phyloP scores from a whole-genome alignment of 2,329 filamentous ascomycete genomes.

The Penicillium digitatum region DNA sequence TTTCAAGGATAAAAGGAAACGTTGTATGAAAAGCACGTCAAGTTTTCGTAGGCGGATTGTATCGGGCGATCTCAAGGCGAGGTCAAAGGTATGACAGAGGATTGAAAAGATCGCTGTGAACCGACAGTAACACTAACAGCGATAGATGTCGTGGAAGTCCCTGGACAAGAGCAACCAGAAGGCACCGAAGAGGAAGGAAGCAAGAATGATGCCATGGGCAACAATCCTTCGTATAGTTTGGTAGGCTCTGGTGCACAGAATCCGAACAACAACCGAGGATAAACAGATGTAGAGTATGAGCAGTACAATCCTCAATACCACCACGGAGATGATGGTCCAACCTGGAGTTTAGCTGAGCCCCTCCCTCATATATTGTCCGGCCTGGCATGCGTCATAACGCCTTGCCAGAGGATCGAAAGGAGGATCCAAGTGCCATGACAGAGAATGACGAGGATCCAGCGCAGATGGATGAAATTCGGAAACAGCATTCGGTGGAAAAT shows the following conservation, averaged over 20 bases:
- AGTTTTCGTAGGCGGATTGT: background rate
- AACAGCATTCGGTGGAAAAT: background rate
- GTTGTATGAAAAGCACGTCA: background rate
- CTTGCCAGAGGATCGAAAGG: conserved; percentile 13
- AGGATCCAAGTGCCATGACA: conserved; percentile 3
- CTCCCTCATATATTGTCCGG: conserved; percentile 49
- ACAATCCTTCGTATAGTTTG: conserved; percentile 12
- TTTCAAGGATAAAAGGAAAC: background rate
- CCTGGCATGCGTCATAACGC: conserved; percentile 42
- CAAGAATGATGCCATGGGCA: conserved; percentile 10
- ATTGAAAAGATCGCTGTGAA: background rate
- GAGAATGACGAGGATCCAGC: background rate
- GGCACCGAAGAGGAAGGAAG: conserved; percentile 14
- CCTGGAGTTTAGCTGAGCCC: conserved; percentile 51
- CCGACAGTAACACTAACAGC: background rate
- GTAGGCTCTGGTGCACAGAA: conserved; percentile 12
- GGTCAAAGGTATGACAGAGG: background rate
- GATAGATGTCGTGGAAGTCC: background rate
- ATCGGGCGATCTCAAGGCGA: background rate
- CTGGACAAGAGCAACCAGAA: conserved; percentile 1
- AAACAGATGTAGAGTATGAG: conserved; percentile 12
- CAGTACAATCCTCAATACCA: conserved; percentile 50
- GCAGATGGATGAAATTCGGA: background rate
- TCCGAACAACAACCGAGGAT: conserved; percentile 2
- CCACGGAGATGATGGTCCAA: conserved; percentile 43